phyloP scores from a whole-genome alignment of 225 moss, liverwort and hornwort species.

The Takakia lepidozioides region DNA sequence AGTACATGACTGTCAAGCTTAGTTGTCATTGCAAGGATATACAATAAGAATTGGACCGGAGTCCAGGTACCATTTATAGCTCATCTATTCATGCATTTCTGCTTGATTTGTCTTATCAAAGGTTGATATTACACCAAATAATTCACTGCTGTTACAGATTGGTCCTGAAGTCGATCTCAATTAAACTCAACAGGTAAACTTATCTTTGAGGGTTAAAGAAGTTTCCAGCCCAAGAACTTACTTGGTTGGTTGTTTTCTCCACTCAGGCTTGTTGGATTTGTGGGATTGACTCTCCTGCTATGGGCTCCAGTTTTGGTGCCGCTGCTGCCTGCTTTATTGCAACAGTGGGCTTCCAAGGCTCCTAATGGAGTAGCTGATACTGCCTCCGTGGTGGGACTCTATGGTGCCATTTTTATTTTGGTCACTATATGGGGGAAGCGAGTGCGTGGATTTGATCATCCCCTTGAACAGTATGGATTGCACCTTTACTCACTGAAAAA shows the following conservation, averaged over 20 bases:
- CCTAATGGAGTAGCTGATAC: slow-evolving; percentile 67
- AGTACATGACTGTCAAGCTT: no score
- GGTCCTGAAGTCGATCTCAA: no score
- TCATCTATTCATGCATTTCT: background rate
- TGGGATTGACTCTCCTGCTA: slow-evolving; percentile 55
- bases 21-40: no score
- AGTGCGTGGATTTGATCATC: slow-evolving; percentile 75
- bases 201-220: no score
- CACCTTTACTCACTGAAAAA: slow-evolving; percentile 58
- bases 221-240: background rate
- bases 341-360: slow-evolving; percentile 74
- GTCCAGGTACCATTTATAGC: no score
- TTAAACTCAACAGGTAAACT: no score
- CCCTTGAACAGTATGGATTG: slow-evolving; percentile 75
- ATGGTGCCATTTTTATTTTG: slow-evolving; percentile 78
- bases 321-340: slow-evolving; percentile 73
- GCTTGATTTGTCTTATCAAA: no score
- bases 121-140: no score
- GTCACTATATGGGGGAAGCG: slow-evolving; percentile 87
- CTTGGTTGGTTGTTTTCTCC: background rate
- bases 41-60: no score
- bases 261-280: slow-evolving; percentile 80
- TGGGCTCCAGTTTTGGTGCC: slow-evolving; percentile 95
- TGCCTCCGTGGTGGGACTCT: slow-evolving; percentile 82
- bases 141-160: no score